phyloP scores from a whole-genome alignment of 768 basidiomycete species.

The Inosperma sp. region DNA sequence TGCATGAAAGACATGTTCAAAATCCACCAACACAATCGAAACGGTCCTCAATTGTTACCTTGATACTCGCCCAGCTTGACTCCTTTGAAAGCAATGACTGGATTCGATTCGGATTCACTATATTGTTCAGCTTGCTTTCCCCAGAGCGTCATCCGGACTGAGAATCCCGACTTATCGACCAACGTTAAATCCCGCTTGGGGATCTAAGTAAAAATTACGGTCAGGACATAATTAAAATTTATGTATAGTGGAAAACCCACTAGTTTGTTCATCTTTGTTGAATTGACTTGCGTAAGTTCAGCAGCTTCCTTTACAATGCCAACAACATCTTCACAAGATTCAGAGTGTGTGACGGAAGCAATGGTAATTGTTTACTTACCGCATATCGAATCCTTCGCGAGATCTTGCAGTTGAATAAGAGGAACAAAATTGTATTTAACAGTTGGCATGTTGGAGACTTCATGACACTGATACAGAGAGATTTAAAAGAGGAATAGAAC shows the following conservation, averaged over 20 bases:
- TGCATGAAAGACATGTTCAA: constrained; percentile 8
- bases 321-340: constrained; percentile 64
- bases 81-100: constrained; percentile 90
- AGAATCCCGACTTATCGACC: constrained; percentile 76
- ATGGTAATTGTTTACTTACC: constrained; percentile 51
- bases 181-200: constrained; percentile 86
- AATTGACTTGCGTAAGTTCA: constrained; percentile 63
- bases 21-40: neutral
- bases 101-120: constrained; percentile 42
- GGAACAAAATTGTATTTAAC: constrained; percentile 80
- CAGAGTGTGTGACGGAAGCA: constrained; percentile 11
- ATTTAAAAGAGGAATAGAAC: neutral
- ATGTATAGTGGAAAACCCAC: constrained; percentile 32
- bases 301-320: constrained; percentile 78
- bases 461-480: constrained; percentile 60
- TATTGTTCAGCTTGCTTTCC: constrained; percentile 91
- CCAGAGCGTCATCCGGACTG: constrained; percentile 88
- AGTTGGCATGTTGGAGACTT: constrained; percentile 68
- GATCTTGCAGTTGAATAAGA: constrained; percentile 55
- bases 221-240: constrained; percentile 1
- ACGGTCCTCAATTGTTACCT: constrained; percentile 40
- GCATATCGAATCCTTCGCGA: constrained; percentile 76
- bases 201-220: constrained; percentile 42
- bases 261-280: constrained; percentile 67
- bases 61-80: constrained; percentile 91